Percentiles rank a stretch among this genome's conserved stretches.
Conservation (phyloP, 345 rosid genomes). For the Bruguiera sexangula region DNA sequence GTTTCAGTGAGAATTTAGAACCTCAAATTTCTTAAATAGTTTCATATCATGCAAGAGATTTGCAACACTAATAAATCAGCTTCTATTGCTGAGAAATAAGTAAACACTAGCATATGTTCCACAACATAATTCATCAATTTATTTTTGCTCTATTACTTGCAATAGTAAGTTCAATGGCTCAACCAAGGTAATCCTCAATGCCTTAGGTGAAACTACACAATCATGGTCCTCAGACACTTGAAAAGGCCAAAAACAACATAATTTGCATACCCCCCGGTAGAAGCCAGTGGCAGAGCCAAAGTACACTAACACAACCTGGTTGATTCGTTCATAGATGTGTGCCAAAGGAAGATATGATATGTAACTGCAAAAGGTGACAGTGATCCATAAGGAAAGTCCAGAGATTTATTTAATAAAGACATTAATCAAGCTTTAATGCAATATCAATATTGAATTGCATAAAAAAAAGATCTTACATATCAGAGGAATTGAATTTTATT, state of each 20-base stretch:
- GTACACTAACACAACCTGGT: conserved; percentile 10
- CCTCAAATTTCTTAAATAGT: too few relatives aligned
- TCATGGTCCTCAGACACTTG: not conserved
- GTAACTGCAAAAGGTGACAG: conserved; percentile 14
- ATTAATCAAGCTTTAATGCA: not conserved
- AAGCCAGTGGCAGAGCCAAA: conserved; percentile 21
- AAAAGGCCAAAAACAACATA: not conserved
- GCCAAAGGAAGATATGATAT: conserved; percentile 35
- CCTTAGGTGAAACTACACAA: not conserved
- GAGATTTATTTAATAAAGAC: not conserved
- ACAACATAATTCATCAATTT: too few relatives aligned
- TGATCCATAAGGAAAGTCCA: not conserved
- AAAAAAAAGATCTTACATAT: conserved; percentile 24
- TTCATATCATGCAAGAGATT: too few relatives aligned
- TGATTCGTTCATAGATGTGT: conserved; percentile 28
- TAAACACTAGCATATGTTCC: too few relatives aligned
- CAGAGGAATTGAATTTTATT: conserved; percentile 22
- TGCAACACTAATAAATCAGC: too few relatives aligned
- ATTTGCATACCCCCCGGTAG: conserved; percentile 26
- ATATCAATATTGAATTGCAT: conserved; percentile 2
- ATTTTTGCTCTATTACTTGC: too few relatives aligned
- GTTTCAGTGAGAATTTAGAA: too few relatives aligned
- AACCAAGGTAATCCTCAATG: not conserved
- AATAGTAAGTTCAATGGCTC: too few relatives aligned
- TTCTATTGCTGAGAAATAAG: too few relatives aligned